Base-by-base conservation (phyloP, 768 basidiomycete species). In the Mrakia gelida region DNA sequence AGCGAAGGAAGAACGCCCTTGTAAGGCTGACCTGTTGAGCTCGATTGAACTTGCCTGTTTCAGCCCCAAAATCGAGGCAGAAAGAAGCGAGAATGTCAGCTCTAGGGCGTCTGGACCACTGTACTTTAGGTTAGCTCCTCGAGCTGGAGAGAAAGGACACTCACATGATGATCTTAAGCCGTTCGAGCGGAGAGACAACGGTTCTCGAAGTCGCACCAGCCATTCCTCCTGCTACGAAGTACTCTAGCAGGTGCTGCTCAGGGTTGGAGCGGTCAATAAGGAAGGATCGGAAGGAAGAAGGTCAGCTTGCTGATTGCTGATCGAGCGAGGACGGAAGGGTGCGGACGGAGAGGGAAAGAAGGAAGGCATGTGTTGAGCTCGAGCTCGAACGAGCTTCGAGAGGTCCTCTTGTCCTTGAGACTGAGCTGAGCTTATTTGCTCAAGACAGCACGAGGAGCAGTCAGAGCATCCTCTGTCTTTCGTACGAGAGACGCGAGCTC, bases 151-250 rank as follows among this genome's bases (percentile, higher is more conserved):
- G 76, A 75, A 79, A 13, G 52, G 41, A 38, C n/a, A 87, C 92
- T 82, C 81, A 95, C 95, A 95, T 91, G 79, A 99, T 97, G 82
- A 99, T 98, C 85, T 99, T 99, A 75, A 98, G 87, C 78, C 96
- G 86, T 82, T 98, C 95, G 21, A 98, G 84, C 15, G 95, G 96
- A 81, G 90, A 91, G 71, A 98, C 96, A 21, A 97, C 92, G 2
- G 95, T 97, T 75, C 95, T 87, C 78, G 92, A 93, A 13, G 93
- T 90, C 21, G 85, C 86, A 16, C 85, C 86, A 9, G 86, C 86
- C 75, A 84, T 75, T 0, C 85, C 86, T 34, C 85, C 85, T 71
- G 81, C 80, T 70, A 79, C 30, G 34, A 79, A 79, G 75, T 65
- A 79, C 45, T 75, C 78, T 11, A 76, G 8, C 32, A 75, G 52